These are phyloP conservation scores for Candida pseudofarinosa DNA, from an alignment of 805 yeast species.

Conservation along the genomic window DNA sequence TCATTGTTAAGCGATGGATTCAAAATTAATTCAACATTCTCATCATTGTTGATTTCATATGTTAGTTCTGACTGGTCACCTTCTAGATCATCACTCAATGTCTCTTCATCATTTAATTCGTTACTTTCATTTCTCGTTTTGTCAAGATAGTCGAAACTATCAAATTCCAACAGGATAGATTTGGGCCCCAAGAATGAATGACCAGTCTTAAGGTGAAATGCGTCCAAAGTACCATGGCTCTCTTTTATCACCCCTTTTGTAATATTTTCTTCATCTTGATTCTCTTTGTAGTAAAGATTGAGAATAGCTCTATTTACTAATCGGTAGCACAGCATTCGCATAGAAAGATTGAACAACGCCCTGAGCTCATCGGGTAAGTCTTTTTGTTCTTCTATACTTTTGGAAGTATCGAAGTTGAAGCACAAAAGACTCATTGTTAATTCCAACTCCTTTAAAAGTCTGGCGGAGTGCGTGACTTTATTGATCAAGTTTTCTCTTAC, in stretches of 20 bases:
- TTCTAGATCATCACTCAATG: constrained; percentile 2
- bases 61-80: constrained; percentile 4
- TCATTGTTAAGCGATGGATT: constrained; percentile 2
- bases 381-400: constrained; percentile 29
- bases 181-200: constrained; percentile 16
- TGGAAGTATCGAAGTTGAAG: constrained; percentile 39
- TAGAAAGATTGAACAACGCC: constrained; percentile 52
- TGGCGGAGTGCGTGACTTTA: constrained; percentile 54
- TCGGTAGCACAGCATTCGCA: constrained; percentile 63
- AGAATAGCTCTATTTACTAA: constrained; percentile 67
- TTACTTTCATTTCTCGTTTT: constrained; percentile 2
- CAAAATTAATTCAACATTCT: constrained; percentile 1
- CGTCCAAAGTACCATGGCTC: constrained; percentile 6
- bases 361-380: constrained; percentile 54
- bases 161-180: constrained; percentile 17
- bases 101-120: constrained; percentile 2
- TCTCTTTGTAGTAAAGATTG: constrained; percentile 16
- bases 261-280: constrained; percentile 6
- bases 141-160: constrained; percentile 7
- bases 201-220: not conserved
- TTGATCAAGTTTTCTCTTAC: constrained; percentile 59
- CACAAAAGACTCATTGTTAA: constrained; percentile 77
- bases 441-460: constrained; percentile 69
- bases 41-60: constrained; percentile 7
- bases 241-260: constrained; percentile 2